Evolutionary conservation across 2,329 filamentous ascomycete species (phyloP).

Genomic region (Myriangium duriaei): DNA sequence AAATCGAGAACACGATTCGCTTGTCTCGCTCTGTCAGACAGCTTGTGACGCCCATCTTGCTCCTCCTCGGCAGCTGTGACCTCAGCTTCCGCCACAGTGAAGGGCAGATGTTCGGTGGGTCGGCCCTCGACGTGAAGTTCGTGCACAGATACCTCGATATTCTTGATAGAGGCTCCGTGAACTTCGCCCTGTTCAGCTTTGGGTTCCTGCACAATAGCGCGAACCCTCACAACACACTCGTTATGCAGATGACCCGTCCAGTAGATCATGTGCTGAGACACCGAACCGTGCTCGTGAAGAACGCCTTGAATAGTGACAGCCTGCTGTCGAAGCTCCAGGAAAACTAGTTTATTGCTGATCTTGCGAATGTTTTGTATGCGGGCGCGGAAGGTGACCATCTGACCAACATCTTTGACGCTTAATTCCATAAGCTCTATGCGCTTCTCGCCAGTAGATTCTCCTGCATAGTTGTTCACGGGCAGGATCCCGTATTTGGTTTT

Average conservation of each 20-base stretch:
- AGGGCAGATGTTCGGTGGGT: slow-evolving; percentile 50
- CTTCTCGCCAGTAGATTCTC: slow-evolving; percentile 35
- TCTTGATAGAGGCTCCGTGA: slow-evolving; percentile 60
- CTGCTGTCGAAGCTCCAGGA: slow-evolving; percentile 76
- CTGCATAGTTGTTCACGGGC: slow-evolving; percentile 46
- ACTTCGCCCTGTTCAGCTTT: slow-evolving; percentile 54
- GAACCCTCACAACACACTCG: slow-evolving; percentile 67
- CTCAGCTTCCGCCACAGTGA: slow-evolving; percentile 59
- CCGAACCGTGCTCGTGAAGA: slow-evolving; percentile 48
- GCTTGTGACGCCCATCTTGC: slow-evolving; percentile 45
- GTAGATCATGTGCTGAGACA: slow-evolving; percentile 65
- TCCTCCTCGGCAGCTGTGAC: slow-evolving; percentile 46
- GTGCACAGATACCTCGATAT: slow-evolving; percentile 62
- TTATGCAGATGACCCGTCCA: slow-evolving; percentile 75
- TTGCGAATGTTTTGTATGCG: slow-evolving; percentile 68
- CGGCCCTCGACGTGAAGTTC: slow-evolving; percentile 50
- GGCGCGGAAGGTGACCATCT: slow-evolving; percentile 54
- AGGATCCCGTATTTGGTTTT: slow-evolving; percentile 46
- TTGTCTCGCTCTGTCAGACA: slow-evolving; percentile 61
- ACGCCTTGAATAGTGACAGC: slow-evolving; percentile 76
- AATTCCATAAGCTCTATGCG: slow-evolving; percentile 41
- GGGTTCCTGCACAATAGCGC: slow-evolving; percentile 59
- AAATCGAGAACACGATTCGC: slow-evolving; percentile 72
- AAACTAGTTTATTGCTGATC: slow-evolving; percentile 71
- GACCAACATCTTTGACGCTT: slow-evolving; percentile 40